A percentile compares a stretch with the other conserved stretches of the same genome.
Conservation (phyloP, 225 moss, liverwort and hornwort genomes). For the Marchantia paleacea region DNA sequence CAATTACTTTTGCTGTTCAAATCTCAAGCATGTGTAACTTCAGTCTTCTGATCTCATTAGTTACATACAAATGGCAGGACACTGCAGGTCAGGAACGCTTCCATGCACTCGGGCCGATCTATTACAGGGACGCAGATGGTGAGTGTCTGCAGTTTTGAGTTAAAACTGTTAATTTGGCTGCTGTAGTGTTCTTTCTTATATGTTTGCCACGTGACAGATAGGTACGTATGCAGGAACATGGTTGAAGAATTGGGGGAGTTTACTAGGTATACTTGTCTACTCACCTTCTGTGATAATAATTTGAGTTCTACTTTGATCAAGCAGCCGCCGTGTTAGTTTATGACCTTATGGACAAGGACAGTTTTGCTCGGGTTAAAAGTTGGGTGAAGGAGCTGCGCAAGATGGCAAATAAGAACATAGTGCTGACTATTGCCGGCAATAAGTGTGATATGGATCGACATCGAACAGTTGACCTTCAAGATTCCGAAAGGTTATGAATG, state of each 20-base stretch:
- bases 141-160: slow-evolving; percentile 6
- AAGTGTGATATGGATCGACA: slow-evolving; percentile 94
- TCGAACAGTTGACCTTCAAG: slow-evolving; percentile 66
- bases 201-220: no score
- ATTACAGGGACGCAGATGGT: slow-evolving; percentile 94
- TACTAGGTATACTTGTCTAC: background rate
- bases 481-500: slow-evolving; percentile 55
- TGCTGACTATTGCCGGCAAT: slow-evolving; percentile 84
- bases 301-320: background rate
- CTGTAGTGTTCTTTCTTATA: background rate
- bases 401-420: slow-evolving; percentile 89
- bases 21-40: background rate
- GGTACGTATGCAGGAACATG: background rate
- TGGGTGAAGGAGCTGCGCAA: slow-evolving; percentile 98
- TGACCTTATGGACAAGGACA: slow-evolving; percentile 89
- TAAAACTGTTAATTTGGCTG: background rate
- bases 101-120: slow-evolving; percentile 93
- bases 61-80: slow-evolving; percentile 44
- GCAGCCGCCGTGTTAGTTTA: slow-evolving; percentile 90
- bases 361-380: slow-evolving; percentile 84
- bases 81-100: slow-evolving; percentile 99
- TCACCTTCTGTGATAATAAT: background rate
- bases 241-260: background rate
- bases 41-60: background rate
- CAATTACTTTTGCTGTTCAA: background rate